Conservation (phyloP, 148 eudicot species). For the Pouteria glomerata region DNA sequence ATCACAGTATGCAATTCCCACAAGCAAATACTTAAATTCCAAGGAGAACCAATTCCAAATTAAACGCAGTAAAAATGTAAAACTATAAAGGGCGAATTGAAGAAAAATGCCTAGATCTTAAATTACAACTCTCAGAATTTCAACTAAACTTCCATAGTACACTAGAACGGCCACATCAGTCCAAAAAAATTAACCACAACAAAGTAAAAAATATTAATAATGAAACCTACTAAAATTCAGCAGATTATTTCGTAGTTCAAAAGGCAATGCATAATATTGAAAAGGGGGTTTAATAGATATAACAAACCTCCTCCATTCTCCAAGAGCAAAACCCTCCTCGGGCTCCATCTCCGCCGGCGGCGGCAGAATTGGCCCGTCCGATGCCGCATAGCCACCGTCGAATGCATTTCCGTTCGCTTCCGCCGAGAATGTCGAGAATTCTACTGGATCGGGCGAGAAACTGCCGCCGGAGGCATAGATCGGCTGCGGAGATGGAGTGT, state of each 20-base stretch:
- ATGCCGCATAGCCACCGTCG: conserved; percentile 12
- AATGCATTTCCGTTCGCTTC: conserved; percentile 18
- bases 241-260: neutral
- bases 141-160: neutral
- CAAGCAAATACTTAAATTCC: neutral
- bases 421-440: conserved; percentile 11
- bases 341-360: conserved; percentile 22
- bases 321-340: conserved; percentile 43
- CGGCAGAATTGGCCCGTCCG: conserved; percentile 25
- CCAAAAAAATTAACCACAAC: neutral
- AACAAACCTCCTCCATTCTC: conserved; percentile 48
- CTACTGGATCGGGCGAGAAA: conserved; percentile 1
- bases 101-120: neutral
- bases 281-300: no score
- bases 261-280: no score
- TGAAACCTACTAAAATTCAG: neutral
- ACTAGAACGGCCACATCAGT: neutral
- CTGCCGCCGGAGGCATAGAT: neutral
- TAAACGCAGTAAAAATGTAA: no score
- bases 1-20: neutral
- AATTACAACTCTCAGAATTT: neutral
- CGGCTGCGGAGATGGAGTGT: neutral
- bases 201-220: neutral
- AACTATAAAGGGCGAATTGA: neutral
- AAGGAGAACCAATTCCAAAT: neutral